Conservation (phyloP, 768 basidiomycete genomes). For the Tulasnella sp. region DNA sequence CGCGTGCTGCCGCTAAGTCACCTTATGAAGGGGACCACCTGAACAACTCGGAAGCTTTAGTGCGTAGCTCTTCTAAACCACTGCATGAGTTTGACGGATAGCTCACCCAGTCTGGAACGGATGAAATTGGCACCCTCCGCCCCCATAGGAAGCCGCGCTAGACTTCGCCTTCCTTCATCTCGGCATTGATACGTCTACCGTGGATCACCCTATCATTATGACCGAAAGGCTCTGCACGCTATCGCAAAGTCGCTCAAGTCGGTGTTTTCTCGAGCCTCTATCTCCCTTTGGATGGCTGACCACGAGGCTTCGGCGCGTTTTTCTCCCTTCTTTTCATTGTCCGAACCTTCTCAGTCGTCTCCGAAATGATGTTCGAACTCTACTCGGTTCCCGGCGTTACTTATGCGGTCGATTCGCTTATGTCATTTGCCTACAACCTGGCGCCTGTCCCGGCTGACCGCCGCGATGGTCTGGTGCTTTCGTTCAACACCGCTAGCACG, state of each 20-base stretch:
- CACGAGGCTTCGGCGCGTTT: conserved; percentile 20
- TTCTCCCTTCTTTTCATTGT: conserved; percentile 6
- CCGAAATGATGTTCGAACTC: conserved; percentile 93
- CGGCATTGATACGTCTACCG: conserved; percentile 68
- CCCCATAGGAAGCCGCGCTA: conserved; percentile 79
- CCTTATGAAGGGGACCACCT: conserved; percentile 95
- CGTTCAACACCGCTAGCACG: conserved; percentile 88
- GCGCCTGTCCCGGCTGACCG: conserved; percentile 46
- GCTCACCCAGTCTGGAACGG: neutral
- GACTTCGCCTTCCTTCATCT: conserved; percentile 89
- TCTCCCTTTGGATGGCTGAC: conserved; percentile 16
- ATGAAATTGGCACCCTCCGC: conserved; percentile 24
- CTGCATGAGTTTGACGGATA: neutral
- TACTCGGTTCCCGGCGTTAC: conserved; percentile 82
- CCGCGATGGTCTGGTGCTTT: conserved; percentile 79
- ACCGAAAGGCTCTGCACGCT: conserved; percentile 87
- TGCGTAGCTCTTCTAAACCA: conserved; percentile 45
- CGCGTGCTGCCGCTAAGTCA: conserved; percentile 68
- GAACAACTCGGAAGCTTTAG: conserved; percentile 88
- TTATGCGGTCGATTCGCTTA: conserved; percentile 84
- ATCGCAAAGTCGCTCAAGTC: conserved; percentile 79
- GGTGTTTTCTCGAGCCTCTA: conserved; percentile 38
- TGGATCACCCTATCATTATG: conserved; percentile 90
- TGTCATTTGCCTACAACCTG: conserved; percentile 84
- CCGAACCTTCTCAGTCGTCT: conserved; percentile 60